phyloP scores from a whole-genome alignment of 805 yeast species.

The Millerozyma acaciae region DNA sequence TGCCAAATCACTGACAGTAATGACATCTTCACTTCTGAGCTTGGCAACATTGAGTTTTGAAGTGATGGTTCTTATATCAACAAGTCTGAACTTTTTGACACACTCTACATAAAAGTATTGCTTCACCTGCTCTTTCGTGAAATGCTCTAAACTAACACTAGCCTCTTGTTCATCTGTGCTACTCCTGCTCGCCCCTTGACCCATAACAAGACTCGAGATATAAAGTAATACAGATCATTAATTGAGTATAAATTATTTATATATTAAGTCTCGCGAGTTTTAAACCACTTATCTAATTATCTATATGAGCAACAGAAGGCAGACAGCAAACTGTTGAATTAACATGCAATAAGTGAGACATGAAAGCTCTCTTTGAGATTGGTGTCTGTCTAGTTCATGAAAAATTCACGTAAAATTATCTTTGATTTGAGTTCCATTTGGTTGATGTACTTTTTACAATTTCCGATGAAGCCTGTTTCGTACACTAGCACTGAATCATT shows the following conservation, averaged over 20 bases:
- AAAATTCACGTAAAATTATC: constrained; percentile 21
- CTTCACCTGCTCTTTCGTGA: constrained; percentile 16
- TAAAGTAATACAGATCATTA: background rate
- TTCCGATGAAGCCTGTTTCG: constrained; percentile 17
- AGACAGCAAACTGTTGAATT: too few relatives aligned
- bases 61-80: constrained; percentile 18
- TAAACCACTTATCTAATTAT: too few relatives aligned
- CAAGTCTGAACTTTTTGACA: constrained; percentile 12
- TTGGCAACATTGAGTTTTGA: constrained; percentile 13
- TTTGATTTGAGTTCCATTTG: constrained; percentile 32
- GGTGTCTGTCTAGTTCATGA: too few relatives aligned
- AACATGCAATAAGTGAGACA: too few relatives aligned
- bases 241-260: too few relatives aligned
- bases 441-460: constrained; percentile 18
- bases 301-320: too few relatives aligned
- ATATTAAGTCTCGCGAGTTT: too few relatives aligned
- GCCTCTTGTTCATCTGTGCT: constrained; percentile 1
- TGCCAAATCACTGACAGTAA: constrained; percentile 19
- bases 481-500: constrained; percentile 22
- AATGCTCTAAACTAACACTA: constrained; percentile 10
- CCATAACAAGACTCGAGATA: constrained; percentile 11
- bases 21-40: constrained; percentile 11
- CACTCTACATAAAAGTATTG: constrained; percentile 18
- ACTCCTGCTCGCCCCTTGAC: constrained; percentile 13
- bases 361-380: too few relatives aligned